Percentiles rank a stretch among this genome's conserved stretches.
These are phyloP conservation scores for Panellus pusillus DNA, from an alignment of 768 basidiomycete species.

Conservation along the genomic window DNA sequence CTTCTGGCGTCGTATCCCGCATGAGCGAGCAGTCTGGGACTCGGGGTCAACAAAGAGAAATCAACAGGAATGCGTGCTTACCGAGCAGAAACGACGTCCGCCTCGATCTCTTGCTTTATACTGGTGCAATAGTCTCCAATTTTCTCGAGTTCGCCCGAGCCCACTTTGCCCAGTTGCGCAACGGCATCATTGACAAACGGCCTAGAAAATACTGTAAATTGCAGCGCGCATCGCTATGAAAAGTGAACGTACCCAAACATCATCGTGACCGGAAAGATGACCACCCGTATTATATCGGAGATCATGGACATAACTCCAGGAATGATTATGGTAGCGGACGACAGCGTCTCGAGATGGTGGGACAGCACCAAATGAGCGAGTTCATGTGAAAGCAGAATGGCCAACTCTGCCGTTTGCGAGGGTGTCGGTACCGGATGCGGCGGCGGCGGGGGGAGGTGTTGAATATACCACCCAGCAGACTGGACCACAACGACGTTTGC, in stretches of 20 bases:
- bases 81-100: conserved; percentile 86
- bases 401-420: conserved; percentile 86
- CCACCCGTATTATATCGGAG: conserved; percentile 72
- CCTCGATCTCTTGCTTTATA: conserved; percentile 86
- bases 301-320: conserved; percentile 78
- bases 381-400: conserved; percentile 91
- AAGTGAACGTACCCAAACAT: conserved; percentile 56
- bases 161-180: conserved; percentile 74
- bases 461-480: conserved; percentile 49
- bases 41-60: conserved; percentile 7
- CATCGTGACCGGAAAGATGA: conserved; percentile 89
- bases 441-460: conserved; percentile 29
- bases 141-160: conserved; percentile 72
- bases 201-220: not conserved
- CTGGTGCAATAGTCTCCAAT: conserved; percentile 77
- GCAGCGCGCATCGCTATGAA: not conserved
- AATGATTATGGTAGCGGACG: conserved; percentile 77
- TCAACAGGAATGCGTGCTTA: conserved; percentile 30
- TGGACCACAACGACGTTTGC: conserved; percentile 45
- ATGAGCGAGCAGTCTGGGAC: conserved; percentile 78
- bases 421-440: conserved; percentile 60
- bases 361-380: conserved; percentile 87
- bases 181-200: conserved; percentile 96
- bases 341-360: conserved; percentile 91
- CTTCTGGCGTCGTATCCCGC: conserved; percentile 87